Base-by-base conservation (phyloP, 2,329 filamentous ascomycete genomes). In the Neonectria coccinea region DNA sequence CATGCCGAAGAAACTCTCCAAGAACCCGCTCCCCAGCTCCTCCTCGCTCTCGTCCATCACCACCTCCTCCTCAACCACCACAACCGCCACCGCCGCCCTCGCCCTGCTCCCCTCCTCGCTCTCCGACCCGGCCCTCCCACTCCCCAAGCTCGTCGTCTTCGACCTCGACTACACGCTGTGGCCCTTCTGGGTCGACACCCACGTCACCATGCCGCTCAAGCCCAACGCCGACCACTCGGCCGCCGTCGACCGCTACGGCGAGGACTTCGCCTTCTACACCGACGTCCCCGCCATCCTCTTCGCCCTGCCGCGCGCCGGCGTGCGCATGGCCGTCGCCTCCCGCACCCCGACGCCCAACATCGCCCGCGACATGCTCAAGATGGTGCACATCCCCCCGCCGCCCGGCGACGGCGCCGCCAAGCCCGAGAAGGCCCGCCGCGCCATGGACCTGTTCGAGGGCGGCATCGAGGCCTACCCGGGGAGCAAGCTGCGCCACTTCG, bases 151-250 rank as follows among this genome's bases (percentile, higher is more conserved):
- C 70, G 86, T 98, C 73, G 92, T 96, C 68, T 97, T 98, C 81
- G 96, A 98, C 78, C 88, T 98, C 67, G 95, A 98, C 84, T 98
- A 97, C 84, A 98, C 96, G 0, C 85, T 98, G n/a, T 98, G 95
- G 96, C 94, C 94, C 5, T 97, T 97, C 81, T 98, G 95, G 95
- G 91, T 97, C 1, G 96, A 98, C 82, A 97, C 94, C 4, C 94
- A 97, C 80, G 91, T 96, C 72, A 88, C 89, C 25, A 86, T 89
- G 7, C 94, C 94, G 0, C 81, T 97, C 18, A 85, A 86, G 69
- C 73, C 83, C 7, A 81, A 83, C 58, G 60, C 81, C 0, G 67
- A 76, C 8, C 79, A 78, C 80, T 81, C 75, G 64, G 79, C 79
- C 67, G 82, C 79, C 58, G 79, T 81, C 20, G 88, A 90, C 77